A percentile compares a stretch with the other conserved stretches of the same genome.
Conservation (phyloP, 805 yeast species). For the Ogataea glucozyma region DNA sequence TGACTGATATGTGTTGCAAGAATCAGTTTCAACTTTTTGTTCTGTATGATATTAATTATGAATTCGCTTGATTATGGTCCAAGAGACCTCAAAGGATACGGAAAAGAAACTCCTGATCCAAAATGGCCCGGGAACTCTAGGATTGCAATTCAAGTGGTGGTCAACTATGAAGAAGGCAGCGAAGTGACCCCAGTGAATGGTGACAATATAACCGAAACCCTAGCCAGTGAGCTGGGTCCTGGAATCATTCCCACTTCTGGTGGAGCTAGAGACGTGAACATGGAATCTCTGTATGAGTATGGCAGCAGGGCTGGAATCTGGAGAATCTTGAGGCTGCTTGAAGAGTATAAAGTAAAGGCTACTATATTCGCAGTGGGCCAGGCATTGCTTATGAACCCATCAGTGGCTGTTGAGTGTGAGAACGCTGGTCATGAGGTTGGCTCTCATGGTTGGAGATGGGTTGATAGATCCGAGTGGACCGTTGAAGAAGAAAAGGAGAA, state of each 20-base stretch:
- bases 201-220: constrained; percentile 17
- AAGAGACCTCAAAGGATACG: constrained; percentile 26
- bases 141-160: constrained; percentile 28
- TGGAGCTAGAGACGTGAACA: constrained; percentile 19
- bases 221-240: constrained; percentile 22
- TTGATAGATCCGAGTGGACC: constrained; percentile 32
- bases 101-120: constrained; percentile 25
- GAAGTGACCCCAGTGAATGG: constrained; percentile 23
- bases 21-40: too few relatives aligned
- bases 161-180: constrained; percentile 34
- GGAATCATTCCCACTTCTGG: constrained; percentile 15
- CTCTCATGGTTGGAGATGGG: constrained; percentile 42
- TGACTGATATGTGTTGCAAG: too few relatives aligned
- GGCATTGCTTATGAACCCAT: constrained; percentile 37
- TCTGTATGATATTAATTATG: not conserved
- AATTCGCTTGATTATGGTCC: constrained; percentile 21
- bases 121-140: constrained; percentile 29
- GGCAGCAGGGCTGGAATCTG: constrained; percentile 25
- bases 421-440: constrained; percentile 41
- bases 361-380: constrained; percentile 42
- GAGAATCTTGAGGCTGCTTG: constrained; percentile 33
- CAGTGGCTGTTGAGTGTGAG: constrained; percentile 36
- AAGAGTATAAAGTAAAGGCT: constrained; percentile 33
- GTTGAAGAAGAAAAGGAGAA: constrained; percentile 37
- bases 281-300: constrained; percentile 22